Conservation (phyloP, 78 protist genomes). For the Cyanophora paradoxa region DNA sequence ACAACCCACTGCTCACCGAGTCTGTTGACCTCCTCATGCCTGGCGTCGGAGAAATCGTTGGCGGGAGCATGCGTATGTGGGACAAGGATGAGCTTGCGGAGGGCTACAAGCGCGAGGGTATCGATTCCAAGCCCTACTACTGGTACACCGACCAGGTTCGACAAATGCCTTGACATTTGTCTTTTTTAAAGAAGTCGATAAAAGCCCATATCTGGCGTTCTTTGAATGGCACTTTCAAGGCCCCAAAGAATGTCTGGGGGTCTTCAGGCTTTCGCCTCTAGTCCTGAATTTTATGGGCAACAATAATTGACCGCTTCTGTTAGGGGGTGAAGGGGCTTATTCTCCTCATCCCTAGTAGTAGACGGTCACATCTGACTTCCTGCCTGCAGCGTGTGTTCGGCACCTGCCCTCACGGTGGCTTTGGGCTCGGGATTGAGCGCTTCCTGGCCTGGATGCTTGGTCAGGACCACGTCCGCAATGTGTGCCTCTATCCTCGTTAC, state of each 20-base stretch:
- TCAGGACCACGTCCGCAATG: conserved; percentile 79
- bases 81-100: conserved; percentile 60
- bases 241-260: too few relatives aligned
- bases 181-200: too few relatives aligned
- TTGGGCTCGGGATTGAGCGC: conserved; percentile 94
- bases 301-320: too few relatives aligned
- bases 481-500: conserved; percentile 82
- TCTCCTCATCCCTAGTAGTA: too few relatives aligned
- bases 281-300: too few relatives aligned
- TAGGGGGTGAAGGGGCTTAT: too few relatives aligned
- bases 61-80: conserved; percentile 87
- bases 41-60: conserved; percentile 96
- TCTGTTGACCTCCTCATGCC: conserved; percentile 87
- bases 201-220: too few relatives aligned
- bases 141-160: conserved; percentile 81
- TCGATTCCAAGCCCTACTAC: conserved; percentile 83
- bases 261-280: too few relatives aligned
- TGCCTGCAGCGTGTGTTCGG: too few relatives aligned
- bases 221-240: too few relatives aligned
- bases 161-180: too few relatives aligned
- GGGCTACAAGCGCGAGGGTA: conserved; percentile 67
- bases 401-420: conserved; percentile 92
- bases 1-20: conserved; percentile 10
- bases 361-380: too few relatives aligned
- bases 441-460: conserved; percentile 78